These are phyloP conservation scores for Nicotiana benthamiana DNA, from an alignment of 257 asterid species.

Conservation along the genomic window DNA sequence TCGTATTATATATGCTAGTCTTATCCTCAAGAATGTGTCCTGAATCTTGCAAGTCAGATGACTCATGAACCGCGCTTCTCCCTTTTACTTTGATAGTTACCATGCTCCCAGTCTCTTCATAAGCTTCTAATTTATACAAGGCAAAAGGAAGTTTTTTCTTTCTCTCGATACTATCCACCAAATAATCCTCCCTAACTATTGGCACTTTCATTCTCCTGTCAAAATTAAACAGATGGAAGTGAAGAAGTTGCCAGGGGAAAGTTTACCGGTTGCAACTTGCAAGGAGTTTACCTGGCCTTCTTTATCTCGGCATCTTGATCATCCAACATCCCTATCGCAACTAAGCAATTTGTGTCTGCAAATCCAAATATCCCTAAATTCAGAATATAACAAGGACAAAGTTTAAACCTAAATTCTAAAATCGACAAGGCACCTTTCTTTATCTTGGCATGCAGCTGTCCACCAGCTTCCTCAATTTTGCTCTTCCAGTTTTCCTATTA, in stretches of 20 bases:
- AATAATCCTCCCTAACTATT: slow-evolving; percentile 73
- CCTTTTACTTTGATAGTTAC: slow-evolving; percentile 92
- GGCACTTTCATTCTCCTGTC: slow-evolving; percentile 90
- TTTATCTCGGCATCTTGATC: slow-evolving; percentile 53
- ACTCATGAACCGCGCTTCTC: slow-evolving; percentile 82
- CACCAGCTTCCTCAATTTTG: slow-evolving; percentile 72
- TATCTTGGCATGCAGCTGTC: slow-evolving; percentile 55
- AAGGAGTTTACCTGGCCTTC: slow-evolving; percentile 71
- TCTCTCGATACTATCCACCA: slow-evolving; percentile 61
- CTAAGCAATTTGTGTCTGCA: slow-evolving; percentile 77
- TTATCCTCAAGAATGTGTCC: slow-evolving; percentile 92
- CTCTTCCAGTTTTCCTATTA: slow-evolving; percentile 63
- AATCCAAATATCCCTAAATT: background rate
- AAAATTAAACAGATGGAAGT: slow-evolving; percentile 10
- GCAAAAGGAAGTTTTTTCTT: slow-evolving; percentile 78
- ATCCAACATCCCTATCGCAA: slow-evolving; percentile 41
- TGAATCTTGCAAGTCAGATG: slow-evolving; percentile 85
- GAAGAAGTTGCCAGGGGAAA: background rate
- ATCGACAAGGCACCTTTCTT: slow-evolving; percentile 44
- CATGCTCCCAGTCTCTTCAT: slow-evolving; percentile 44
- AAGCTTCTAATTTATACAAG: slow-evolving; percentile 53
- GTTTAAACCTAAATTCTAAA: slow-evolving; percentile 9
- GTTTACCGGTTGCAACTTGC: slow-evolving; percentile 9
- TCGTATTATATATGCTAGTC: slow-evolving; percentile 80
- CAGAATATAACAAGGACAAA: background rate